Evolutionary conservation across 1,284 basidiomycete species (phyloP), one percentile per base, ranked within the genome.

Genomic region (Tilletia caries): DNA sequence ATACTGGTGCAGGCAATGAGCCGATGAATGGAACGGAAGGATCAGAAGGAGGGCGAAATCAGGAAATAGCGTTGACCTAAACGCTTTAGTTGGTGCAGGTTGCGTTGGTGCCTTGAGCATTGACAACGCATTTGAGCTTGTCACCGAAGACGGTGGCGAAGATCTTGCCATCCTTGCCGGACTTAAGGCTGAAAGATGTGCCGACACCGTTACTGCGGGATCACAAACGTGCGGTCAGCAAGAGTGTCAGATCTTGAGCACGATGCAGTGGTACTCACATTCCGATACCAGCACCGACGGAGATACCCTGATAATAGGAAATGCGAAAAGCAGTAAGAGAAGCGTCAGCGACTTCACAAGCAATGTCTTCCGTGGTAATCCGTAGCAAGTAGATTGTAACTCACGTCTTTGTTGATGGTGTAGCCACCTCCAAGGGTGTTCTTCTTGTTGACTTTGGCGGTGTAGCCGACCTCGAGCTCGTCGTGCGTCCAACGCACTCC

Each of bases 231-330:
- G 15, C 10, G 2, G 15, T 10, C 15, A 41, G 15, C 10, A 41
- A 15, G 37, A 10, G 0, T 41, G 37, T 41, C 15, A 6, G 15
- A 41, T 15, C 37, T 41, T 41, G 15, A 41, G n/a, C n/a, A n/a
- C n/a, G n/a, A n/a, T n/a, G n/a, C n/a, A n/a, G n/a, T 41, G 37
- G 1, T 41, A 41, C 37, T 41, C 37, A 41, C 37, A 18, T 8
- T 8, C 48, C 48, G 20, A 50, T 50, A 50, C 48, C 48, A 50
- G 48, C 48, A 18, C 48, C 48, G 48, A 50, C 48, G 48, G 48
- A 50, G 48, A 50, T 50, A 25, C 1, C 48, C 48, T 50, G 48
- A n/a, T 3, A 3, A 50, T 8, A 50, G 8, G 48, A 13, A 18
- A 44, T n/a, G n/a, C n/a, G n/a, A n/a, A n/a, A n/a, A n/a, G n/a